Base-by-base conservation (phyloP, 2,329 filamentous ascomycete species). In the Bipolaris gigantea region DNA sequence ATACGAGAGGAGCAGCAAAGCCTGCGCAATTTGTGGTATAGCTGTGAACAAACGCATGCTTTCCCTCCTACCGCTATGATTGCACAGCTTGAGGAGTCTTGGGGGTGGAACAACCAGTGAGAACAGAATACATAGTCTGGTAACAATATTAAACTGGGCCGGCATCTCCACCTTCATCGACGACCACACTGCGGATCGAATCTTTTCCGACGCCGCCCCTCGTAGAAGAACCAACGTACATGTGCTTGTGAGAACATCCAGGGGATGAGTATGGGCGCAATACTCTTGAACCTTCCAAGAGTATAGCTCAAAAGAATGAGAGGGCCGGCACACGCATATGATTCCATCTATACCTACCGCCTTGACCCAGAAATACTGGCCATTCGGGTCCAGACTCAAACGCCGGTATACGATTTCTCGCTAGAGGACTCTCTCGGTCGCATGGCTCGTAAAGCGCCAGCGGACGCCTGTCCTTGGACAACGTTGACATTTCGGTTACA, bases 1-100 rank as follows among this genome's bases (percentile, higher is more conserved):
- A 36, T 60, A 13, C 60, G 65, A 34, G 66, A 66, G 30, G 72
- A 74, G 33, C 70, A 73, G 47, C 63, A 70, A 45, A 60, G 56
- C 30, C 54, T 73, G 11, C 66, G 66, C 21, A 61, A 71, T 23
- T 45, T 74, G 8, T 66, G 68, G 68, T 69, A 62, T 46, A 61
- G 56, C 3, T 71, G 66, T 47, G 71, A 74, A 57, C 56, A 63
- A 35, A 56, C 61, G 5, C 71, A 73, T 52, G 71, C 70, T 2
- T 73, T 73, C 48, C 71, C 71, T 35, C 70, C 71, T 11, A 72
- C 70, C 19, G 56, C 68, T 15, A 65, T 67, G 10, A 66, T 69
- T 9, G 54, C 60, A 18, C 71, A 72, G 33, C 62, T 73, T 3
- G 71, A 73, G 38, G 69, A 73, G n/a, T 71, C 71, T 11, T 73